These are phyloP conservation scores for Monosporascus ibericus DNA, from an alignment of 2,329 filamentous ascomycete species.

Conservation along the genomic window DNA sequence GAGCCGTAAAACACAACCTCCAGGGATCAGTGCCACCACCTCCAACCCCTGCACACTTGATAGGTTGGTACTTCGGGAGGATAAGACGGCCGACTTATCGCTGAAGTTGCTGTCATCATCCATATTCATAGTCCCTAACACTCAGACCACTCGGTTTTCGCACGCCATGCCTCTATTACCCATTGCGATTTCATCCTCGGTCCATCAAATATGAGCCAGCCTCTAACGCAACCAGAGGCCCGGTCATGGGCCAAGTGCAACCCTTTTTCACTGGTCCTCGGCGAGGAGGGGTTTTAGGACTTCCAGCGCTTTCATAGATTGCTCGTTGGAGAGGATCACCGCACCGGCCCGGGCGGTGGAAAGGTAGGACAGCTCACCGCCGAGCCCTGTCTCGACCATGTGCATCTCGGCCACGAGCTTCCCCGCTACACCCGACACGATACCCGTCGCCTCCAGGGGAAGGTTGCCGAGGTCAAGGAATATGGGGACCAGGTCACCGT, in stretches of 20 bases:
- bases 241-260: not conserved
- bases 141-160: too few species aligned
- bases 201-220: too few species aligned
- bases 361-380: slow-evolving; percentile 80
- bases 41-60: too few species aligned
- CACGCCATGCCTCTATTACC: too few species aligned
- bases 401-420: slow-evolving; percentile 68
- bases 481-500: slow-evolving; percentile 73
- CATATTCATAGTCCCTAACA: too few species aligned
- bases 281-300: slow-evolving; percentile 54
- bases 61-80: too few species aligned
- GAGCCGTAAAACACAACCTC: too few species aligned
- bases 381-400: slow-evolving; percentile 33
- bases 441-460: slow-evolving; percentile 83
- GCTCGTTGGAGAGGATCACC: slow-evolving; percentile 74
- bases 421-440: slow-evolving; percentile 89
- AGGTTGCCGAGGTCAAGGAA: slow-evolving; percentile 77
- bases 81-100: too few species aligned
- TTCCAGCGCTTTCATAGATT: slow-evolving; percentile 66
- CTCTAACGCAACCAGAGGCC: too few species aligned
- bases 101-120: too few species aligned
- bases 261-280: slow-evolving; percentile 19
- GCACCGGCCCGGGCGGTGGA: slow-evolving; percentile 84
- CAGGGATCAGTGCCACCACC: too few species aligned
- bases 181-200: too few species aligned